A percentile compares a stretch with the other conserved stretches of the same genome.
Conservation (phyloP, 2,329 filamentous ascomycete genomes). For the Fusarium nygamai region DNA sequence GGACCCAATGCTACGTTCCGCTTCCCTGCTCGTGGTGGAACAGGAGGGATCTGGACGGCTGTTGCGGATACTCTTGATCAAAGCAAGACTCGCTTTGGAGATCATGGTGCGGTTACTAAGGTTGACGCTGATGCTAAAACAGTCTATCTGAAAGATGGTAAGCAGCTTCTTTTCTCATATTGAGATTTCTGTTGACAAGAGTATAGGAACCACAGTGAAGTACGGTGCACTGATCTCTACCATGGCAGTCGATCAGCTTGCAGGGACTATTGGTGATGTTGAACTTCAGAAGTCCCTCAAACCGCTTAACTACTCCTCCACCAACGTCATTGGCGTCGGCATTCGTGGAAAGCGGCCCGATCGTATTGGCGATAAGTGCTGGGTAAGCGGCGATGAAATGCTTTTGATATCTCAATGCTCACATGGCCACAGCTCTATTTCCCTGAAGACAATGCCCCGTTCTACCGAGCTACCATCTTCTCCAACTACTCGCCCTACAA, state of each 20-base stretch:
- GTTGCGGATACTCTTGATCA: conserved; percentile 92
- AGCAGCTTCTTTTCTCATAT: conserved; percentile 61
- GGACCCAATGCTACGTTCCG: conserved; percentile 98
- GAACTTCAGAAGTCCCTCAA: conserved; percentile 80
- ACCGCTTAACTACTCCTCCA: conserved; percentile 94
- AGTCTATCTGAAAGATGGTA: conserved; percentile 84
- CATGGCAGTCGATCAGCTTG: conserved; percentile 92
- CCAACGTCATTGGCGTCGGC: conserved; percentile 96
- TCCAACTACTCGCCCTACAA: conserved; percentile 99
- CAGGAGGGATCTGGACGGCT: conserved; percentile 98
- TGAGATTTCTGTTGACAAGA: no score
- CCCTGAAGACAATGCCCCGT: conserved; percentile 97
- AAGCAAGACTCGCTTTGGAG: conserved; percentile 90
- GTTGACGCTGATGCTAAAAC: conserved; percentile 87
- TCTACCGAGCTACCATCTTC: conserved; percentile 99
- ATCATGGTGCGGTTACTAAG: conserved; percentile 83
- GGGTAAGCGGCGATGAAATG: conserved; percentile 54
- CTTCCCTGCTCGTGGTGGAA: conserved; percentile 94
- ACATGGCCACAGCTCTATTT: conserved; percentile 75
- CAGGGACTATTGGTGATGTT: conserved; percentile 80
- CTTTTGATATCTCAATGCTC: fast-evolving
- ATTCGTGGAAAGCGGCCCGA: conserved; percentile 91
- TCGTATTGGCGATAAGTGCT: conserved; percentile 99
- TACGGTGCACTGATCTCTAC: conserved; percentile 76
- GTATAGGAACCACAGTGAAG: background rate